Base-by-base conservation (phyloP, 1,284 basidiomycete species). In the Amylostereum chailletii region DNA sequence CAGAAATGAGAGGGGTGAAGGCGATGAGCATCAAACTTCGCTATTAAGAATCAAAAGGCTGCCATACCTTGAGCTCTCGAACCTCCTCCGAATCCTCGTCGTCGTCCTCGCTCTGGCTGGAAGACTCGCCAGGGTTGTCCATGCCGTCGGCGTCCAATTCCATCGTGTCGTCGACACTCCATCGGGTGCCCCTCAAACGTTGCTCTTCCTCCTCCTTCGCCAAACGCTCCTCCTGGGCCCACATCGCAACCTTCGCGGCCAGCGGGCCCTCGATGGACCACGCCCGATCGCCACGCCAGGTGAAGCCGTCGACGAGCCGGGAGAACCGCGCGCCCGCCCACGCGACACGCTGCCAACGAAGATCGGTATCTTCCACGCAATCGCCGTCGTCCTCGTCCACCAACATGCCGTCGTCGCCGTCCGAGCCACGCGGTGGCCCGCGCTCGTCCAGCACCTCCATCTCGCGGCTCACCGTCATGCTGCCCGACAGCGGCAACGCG, bases 281-380 rank as follows among this genome's bases (percentile, higher is more conserved):
- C 45, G 80, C 68, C 43, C 76, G 67, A 26, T 78, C 76, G 0
- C 76, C 77, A 29, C 78, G 73, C 71, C 86, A 83, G 29, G 71
- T 74, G 57, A 97, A 83, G 0, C 94, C 94, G 40, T 87, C 80
- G 5, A 94, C 85, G 34, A 77, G 66, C 47, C 76, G 76, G 2
- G 81, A 77, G 50, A 98, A 69, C 44, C 79, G 79, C 4, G 86
- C 79, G 0, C 81, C 84, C 31, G 82, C 77, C 52, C 91, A 82
- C 0, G 80, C 75, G 11, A 93, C 71, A 34, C 95, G 75, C 47
- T 81, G 78, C 83, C 89, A 95, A 11, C 90, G 71, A 42, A 39
- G 36, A 49, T 46, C 34, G 37, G 45, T 39, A 36, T 39, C 36
- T 53, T 50, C 57, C 8, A 58, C 70, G 41, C 78, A 70, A 32